Base-by-base conservation (phyloP, 805 yeast species). In the Starmerella vitae region DNA sequence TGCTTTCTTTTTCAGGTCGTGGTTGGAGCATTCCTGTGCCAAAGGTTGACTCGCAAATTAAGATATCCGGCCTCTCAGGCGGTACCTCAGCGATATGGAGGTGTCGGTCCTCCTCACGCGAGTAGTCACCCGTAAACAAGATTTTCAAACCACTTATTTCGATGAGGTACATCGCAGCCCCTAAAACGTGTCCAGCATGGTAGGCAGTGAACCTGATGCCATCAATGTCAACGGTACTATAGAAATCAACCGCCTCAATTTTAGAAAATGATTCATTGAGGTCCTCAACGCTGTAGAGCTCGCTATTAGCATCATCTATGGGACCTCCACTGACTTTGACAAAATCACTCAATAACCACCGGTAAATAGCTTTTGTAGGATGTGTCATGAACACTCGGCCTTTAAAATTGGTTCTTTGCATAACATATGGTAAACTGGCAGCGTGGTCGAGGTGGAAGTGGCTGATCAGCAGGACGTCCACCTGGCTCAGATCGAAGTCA, bases 121-220 rank as follows among this genome's bases (percentile, higher is more conserved):
- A 88, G 55, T 83, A 91, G 59, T 91, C 99, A 41, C 99, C 99
- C 0, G 99, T 91, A 57, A 88, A 91, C 37, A 91, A 59, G 0
- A 84, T 68, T 49, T 83, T 81, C 43, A 88, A 63, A 0, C 96
- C 96, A 15, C 94, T 95, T 52, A 91, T 79, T 59, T 91, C 99
- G 35, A 91, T 73, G 48, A 91, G 76, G 59, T 78, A 91, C 97
- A 91, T 91, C 10, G 97, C 95, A 9, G 98, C 97, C 39, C 99
- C 99, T 32, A 91, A 65, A 10, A 91, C 99, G 67, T 91, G 99
- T n/a, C 99, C 99, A 6, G 99, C 99, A 62, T 88, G 99, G 59
- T 79, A 91, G 1, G 98, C 98, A 1, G 98, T 91, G 64, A 91
- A 88, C 54, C 91, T 69, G 41, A 91, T 78, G 37, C 98, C 98